Evolutionary conservation across 2,329 filamentous ascomycete genomes (phyloP).

Genomic region (Colletotrichum lentis): DNA sequence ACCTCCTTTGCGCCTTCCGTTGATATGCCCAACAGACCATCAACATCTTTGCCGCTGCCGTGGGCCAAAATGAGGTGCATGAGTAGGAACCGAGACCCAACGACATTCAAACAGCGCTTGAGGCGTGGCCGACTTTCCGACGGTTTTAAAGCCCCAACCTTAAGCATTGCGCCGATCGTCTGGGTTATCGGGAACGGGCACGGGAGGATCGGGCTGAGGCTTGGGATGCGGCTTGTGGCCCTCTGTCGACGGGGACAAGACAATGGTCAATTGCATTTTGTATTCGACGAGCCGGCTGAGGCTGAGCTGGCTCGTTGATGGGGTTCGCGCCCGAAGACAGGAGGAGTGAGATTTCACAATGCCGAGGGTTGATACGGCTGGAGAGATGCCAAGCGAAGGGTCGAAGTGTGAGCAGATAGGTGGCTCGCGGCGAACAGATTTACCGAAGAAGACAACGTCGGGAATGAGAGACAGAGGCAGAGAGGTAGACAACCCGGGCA

Average conservation of each 20-base stretch:
- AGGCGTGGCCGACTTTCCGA: not conserved
- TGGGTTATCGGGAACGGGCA: constrained; percentile 43
- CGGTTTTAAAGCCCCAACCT: not conserved
- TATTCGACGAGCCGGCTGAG: not conserved
- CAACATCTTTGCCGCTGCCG: not conserved
- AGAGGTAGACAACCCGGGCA: not conserved
- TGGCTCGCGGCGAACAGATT: not conserved
- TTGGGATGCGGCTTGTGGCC: constrained; percentile 44
- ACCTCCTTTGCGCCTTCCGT: not conserved
- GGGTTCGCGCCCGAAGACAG: not conserved
- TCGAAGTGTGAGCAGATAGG: not conserved
- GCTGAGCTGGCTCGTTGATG: not conserved
- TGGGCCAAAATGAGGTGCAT: not conserved
- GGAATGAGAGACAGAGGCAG: not conserved
- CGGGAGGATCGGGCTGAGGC: constrained; percentile 45
- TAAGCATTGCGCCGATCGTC: constrained; percentile 33
- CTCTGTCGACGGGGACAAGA: constrained; percentile 17
- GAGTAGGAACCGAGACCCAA: not conserved
- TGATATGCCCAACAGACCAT: not conserved
- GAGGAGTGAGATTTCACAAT: not conserved
- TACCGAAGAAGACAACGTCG: not conserved
- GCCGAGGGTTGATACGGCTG: not conserved
- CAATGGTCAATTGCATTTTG: constrained; percentile 6
- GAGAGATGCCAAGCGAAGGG: not conserved
- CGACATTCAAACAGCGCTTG: not conserved